These are phyloP conservation scores for Berberis thunbergii DNA, from an alignment of 164 flowering plant species.

Conservation along the genomic window DNA sequence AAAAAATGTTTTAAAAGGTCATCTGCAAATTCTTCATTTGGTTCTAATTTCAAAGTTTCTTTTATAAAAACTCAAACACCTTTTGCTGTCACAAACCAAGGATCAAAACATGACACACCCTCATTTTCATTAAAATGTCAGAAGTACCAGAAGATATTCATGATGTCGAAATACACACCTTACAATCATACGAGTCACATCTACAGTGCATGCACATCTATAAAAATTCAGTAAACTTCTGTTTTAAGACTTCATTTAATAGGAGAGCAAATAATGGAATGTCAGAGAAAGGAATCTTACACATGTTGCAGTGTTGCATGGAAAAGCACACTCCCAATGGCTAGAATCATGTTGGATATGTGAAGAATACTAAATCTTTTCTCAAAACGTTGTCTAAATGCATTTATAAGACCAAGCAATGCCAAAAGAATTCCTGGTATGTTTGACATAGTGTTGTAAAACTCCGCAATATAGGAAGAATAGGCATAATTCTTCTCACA, in stretches of 20 bases:
- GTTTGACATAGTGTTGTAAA: constrained; percentile 73
- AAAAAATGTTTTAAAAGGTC: too few species aligned
- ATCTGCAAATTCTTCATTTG: too few species aligned
- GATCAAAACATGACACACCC: too few species aligned
- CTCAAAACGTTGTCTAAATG: constrained; percentile 74
- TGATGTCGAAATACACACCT: not conserved
- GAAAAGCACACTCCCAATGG: constrained; percentile 74
- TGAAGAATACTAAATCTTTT: constrained; percentile 82
- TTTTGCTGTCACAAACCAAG: too few species aligned
- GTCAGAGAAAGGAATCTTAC: constrained; percentile 30
- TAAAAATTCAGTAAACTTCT: not conserved
- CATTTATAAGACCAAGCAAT: constrained; percentile 64
- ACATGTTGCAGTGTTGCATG: constrained; percentile 74
- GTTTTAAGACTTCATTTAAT: not conserved
- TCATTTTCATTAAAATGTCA: not conserved
- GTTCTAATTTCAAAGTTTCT: too few species aligned
- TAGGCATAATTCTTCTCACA: constrained; percentile 67
- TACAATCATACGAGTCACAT: not conserved
- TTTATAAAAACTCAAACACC: too few species aligned
- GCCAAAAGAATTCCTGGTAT: constrained; percentile 64
- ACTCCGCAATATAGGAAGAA: constrained; percentile 74
- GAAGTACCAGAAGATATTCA: not conserved
- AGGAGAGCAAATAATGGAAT: not conserved
- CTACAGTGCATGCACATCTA: not conserved
- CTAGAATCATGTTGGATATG: constrained; percentile 71